Percentiles rank a stretch among this genome's conserved stretches.
phyloP scores from a whole-genome alignment of 2,329 filamentous ascomycete species.

The Oidium heveae region DNA sequence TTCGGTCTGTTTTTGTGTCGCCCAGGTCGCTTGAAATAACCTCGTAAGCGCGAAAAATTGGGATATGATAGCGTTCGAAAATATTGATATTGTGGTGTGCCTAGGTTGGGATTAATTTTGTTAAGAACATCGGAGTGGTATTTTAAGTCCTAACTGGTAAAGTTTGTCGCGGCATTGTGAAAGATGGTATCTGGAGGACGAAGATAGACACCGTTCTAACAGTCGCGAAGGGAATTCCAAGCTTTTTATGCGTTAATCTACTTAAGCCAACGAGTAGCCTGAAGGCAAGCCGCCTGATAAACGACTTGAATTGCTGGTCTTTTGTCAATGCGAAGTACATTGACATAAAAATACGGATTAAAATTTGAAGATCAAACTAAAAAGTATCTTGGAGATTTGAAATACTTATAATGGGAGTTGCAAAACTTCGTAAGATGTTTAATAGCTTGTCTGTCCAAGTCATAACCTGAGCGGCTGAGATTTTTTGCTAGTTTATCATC shows the following conservation, averaged over 20 bases:
- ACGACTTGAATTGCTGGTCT: slow-evolving; percentile 1
- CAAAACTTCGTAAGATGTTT: not conserved
- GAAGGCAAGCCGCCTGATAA: slow-evolving; percentile 1
- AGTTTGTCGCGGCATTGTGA: slow-evolving; percentile 2
- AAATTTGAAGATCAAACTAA: not conserved
- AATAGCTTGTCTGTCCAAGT: not conserved
- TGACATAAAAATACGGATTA: slow-evolving; percentile 1
- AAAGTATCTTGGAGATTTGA: not conserved
- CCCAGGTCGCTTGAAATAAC: not conserved
- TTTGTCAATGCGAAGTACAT: slow-evolving; percentile 1
- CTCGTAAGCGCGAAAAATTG: not conserved
- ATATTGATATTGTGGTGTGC: not conserved
- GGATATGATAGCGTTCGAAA: not conserved
- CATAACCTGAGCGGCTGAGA: not conserved
- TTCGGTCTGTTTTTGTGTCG: not conserved
- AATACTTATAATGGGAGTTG: not conserved
- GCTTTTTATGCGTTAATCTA: not conserved
- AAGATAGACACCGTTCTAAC: slow-evolving; percentile 2
- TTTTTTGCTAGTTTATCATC: not conserved
- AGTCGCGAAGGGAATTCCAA: slow-evolving; percentile 1
- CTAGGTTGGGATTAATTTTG: not conserved
- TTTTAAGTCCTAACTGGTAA: slow-evolving; percentile 2
- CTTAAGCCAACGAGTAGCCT: slow-evolving; percentile 1
- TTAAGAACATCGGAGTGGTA: not conserved
- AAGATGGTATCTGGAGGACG: slow-evolving; percentile 1